Evolutionary conservation across 140 eudicot species (phyloP).

Genomic region (Cichorium intybus): DNA sequence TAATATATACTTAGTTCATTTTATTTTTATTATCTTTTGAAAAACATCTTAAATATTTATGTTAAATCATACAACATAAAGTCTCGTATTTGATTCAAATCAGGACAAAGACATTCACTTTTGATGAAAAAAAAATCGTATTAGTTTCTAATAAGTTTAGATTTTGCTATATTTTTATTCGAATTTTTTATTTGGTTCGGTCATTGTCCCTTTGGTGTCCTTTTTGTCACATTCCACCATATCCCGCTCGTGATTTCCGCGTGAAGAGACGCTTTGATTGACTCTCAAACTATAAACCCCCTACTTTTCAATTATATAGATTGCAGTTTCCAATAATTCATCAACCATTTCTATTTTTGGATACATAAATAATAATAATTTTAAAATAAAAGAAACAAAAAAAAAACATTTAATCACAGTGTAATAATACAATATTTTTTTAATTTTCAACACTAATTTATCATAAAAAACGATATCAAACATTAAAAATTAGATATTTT

Average conservation of each 20-base stretch:
- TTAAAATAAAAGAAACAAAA: no score
- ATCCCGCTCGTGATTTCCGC: conserved; percentile 31
- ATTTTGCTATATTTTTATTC: neutral
- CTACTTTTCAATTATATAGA: neutral
- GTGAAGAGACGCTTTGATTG: conserved; percentile 25
- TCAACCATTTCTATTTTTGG: neutral
- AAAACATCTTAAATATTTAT: no score
- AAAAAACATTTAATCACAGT: no score
- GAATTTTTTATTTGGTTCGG: conserved; percentile 9
- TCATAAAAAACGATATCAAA: no score
- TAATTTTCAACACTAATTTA: no score
- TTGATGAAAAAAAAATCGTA: neutral
- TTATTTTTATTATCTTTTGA: no score
- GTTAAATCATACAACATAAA: neutral
- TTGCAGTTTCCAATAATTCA: neutral
- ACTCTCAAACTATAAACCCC: conserved; percentile 9
- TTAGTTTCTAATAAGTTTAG: neutral
- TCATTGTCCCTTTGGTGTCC: conserved; percentile 17
- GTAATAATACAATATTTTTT: no score
- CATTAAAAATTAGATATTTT: no score
- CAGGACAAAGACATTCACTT: neutral
- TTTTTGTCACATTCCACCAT: conserved; percentile 33
- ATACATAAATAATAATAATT: neutral
- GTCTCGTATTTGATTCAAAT: neutral
- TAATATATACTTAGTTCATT: no score